Base-by-base conservation (phyloP, 2,329 filamentous ascomycete species). In the Penicillium olsonii region DNA sequence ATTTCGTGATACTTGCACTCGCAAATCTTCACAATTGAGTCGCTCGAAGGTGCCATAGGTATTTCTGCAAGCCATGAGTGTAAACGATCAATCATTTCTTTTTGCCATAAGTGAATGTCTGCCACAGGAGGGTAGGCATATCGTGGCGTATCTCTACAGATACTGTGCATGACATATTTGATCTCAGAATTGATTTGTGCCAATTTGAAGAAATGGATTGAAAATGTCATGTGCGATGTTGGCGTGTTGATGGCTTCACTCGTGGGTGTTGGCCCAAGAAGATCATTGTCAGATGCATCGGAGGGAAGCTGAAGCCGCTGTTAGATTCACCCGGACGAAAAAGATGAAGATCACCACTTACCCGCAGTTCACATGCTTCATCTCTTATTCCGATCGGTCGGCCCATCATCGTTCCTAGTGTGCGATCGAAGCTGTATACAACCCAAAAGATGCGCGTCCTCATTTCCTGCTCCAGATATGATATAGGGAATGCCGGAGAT, bases 391-490 rank as follows among this genome's bases (percentile, higher is more conserved):
- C 79, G 42, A 83, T 79, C 0, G 80, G 80, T 1, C 80, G 69
- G 0, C 80, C 80, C 77, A 83, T 79, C 65, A 80, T 81, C 0
- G 78, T 83, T 2, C 76, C 76, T 27, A 82, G 68, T 0, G 71
- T 74, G 12, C 80, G 70, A 48, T 83, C 79, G 4, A 83, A 67
- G 0, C 69, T 75, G 20, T 79, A 78, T 3, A 79, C 75, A 0
- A 78, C 75, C 80, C 79, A 83, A 41, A 83, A 82, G 4, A 81
- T 73, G 2, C 79, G 67, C 0, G 78, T 79, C n/a, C 80, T 67
- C 72, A 81, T 77, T 52, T 83, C 79, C 34, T 80, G 77, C 6
- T 79, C 74, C 0, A 81, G 52, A 0, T 78, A 53, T 0, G 78
- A 76, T 2, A 82, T 75, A 0, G 66, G 52, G 12, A 65, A 60